Evolutionary conservation across 2,329 filamentous ascomycete genomes (phyloP), one percentile per base, ranked within the genome.

Genomic region (Niveomyces coronatus): DNA sequence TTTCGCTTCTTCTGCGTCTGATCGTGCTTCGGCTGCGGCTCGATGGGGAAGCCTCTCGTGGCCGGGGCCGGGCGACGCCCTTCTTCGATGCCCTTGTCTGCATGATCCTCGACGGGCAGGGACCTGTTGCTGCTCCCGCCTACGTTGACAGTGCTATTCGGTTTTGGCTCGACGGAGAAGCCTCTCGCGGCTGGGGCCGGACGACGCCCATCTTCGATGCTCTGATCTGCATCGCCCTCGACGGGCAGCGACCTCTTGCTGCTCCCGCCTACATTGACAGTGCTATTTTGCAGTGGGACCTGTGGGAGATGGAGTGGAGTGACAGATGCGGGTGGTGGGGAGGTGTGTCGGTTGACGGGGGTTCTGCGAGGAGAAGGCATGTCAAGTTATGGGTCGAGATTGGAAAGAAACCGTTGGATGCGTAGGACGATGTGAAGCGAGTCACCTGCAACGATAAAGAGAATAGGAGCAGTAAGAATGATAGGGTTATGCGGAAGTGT

Each of bases 61-160:
- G 14, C n/a, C 2, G 24, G 11, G 8, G 23, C 4, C 8, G 10
- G n/a, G 16, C 23, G 30, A 16, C 22, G 24, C 11, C 3, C 10
- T 9, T 4, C 11, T 5, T 34, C 16, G 37, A 20, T n/a, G 10
- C 22, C 11, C 7, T 29, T 28, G 2, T 30, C 31, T n/a, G 14
- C 11, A 14, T 34, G 17, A 7, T 28, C 15, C 4, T 34, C 17
- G 17, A 23, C 14, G 9, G n/a, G n/a, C 5, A 19, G 24, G 11
- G 31, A 31, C 23, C 31, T 17, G 17, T 39, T 33, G 31, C n/a
- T 33, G 17, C 29, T 39, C 16, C 7, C 31, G 15, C 19, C 19
- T 18, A 16, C n/a, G 27, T 15, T 15, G 13, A 11, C 11, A 20
- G 20, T 14, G 35, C 18, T 32, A 22, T 16, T 27, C 22, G 15